These are phyloP conservation scores for Colletotrichum sp. DNA, from an alignment of 2,329 filamentous ascomycete genomes.

Conservation along the genomic window DNA sequence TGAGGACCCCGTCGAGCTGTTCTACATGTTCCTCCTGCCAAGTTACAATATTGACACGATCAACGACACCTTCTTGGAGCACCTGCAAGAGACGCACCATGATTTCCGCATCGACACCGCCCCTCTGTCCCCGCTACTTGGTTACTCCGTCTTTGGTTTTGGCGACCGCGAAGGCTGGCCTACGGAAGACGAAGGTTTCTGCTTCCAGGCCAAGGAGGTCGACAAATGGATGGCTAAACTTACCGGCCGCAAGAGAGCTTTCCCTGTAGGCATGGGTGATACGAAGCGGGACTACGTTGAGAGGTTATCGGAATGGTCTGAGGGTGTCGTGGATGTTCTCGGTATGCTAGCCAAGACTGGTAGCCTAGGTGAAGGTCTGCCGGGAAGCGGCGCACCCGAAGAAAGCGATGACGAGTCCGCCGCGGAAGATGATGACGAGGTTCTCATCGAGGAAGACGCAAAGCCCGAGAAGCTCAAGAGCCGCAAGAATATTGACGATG, in stretches of 20 bases:
- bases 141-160: constrained; percentile 94
- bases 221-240: constrained; percentile 98
- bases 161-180: constrained; percentile 94
- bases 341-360: constrained; percentile 66
- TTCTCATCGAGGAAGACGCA: constrained; percentile 48
- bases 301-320: constrained; percentile 77
- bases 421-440: constrained; percentile 62
- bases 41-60: constrained; percentile 97
- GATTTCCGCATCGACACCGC: constrained; percentile 96
- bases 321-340: constrained; percentile 76
- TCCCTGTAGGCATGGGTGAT: constrained; percentile 87
- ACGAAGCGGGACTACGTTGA: constrained; percentile 74
- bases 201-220: constrained; percentile 87
- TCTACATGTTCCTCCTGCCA: constrained; percentile 86
- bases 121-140: constrained; percentile 75
- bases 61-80: constrained; percentile 84
- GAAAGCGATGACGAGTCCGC: constrained; percentile 83
- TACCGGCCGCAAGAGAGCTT: constrained; percentile 84
- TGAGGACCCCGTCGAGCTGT: constrained; percentile 61
- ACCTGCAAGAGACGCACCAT: constrained; percentile 90
- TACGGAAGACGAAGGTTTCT: constrained; percentile 88
- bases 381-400: constrained; percentile 80
- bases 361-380: constrained; percentile 67
- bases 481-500: constrained; percentile 67
- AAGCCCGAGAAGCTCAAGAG: constrained; percentile 47